phyloP scores from a whole-genome alignment of 176 grass and related monocot species.

The Metroxylon sagu region DNA sequence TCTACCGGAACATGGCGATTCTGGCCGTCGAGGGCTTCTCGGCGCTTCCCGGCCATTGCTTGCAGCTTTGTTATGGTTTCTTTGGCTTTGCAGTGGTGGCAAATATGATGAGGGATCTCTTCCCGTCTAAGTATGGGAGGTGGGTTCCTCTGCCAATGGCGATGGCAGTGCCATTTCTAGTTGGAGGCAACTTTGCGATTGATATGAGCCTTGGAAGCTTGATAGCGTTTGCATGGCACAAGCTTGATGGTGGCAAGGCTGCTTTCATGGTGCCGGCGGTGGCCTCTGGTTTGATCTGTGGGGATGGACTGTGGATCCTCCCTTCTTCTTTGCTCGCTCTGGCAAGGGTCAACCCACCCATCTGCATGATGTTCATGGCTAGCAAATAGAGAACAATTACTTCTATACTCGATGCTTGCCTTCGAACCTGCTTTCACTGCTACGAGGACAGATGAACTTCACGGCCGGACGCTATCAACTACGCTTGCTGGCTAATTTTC shows the following conservation, averaged over 20 bases:
- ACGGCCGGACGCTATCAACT: too few relatives aligned
- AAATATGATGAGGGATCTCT: slow-evolving; percentile 62
- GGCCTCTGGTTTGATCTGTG: slow-evolving; percentile 90
- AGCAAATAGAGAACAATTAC: slow-evolving; percentile 34
- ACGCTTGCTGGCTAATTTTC: too few relatives aligned
- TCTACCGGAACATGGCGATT: slow-evolving; percentile 98
- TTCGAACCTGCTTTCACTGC: too few relatives aligned
- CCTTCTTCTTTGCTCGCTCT: slow-evolving; percentile 83
- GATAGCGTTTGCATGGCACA: slow-evolving; percentile 68
- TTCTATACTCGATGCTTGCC: too few relatives aligned
- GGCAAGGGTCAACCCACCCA: slow-evolving; percentile 67
- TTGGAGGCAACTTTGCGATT: slow-evolving; percentile 82
- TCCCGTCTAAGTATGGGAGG: slow-evolving; percentile 42
- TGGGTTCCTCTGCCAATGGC: slow-evolving; percentile 94
- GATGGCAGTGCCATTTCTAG: slow-evolving; percentile 82
- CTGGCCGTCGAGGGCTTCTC: slow-evolving; percentile 90
- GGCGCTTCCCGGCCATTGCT: slow-evolving; percentile 68
- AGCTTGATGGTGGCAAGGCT: slow-evolving; percentile 48
- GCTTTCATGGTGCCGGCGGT: slow-evolving; percentile 77
- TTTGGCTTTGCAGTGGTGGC: slow-evolving; percentile 69
- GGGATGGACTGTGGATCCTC: slow-evolving; percentile 94
- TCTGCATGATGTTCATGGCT: slow-evolving; percentile 90
- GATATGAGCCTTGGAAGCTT: slow-evolving; percentile 87
- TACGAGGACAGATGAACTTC: too few relatives aligned
- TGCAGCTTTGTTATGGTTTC: slow-evolving; percentile 92